Evolutionary conservation across 73 alveolate species (phyloP).

Genomic region (Paramecium primaurelia): DNA sequence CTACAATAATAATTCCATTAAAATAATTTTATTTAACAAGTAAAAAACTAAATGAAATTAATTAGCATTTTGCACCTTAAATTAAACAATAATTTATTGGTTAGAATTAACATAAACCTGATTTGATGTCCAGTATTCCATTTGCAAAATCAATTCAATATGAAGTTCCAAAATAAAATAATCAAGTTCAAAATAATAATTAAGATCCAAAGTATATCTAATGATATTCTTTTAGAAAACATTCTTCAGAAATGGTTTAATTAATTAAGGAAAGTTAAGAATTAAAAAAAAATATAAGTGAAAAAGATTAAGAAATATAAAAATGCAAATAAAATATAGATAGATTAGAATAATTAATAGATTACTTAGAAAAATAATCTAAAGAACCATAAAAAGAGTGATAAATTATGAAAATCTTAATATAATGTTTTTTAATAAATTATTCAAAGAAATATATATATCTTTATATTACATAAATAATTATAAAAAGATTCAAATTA

Average conservation of each 20-base stretch:
- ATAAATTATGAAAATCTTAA: background rate
- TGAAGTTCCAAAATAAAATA: background rate
- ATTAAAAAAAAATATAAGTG: background rate
- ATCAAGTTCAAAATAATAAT: background rate
- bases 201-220: background rate
- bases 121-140: conserved; percentile 3
- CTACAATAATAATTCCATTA: background rate
- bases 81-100: background rate
- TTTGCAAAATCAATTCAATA: conserved; percentile 21
- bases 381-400: background rate
- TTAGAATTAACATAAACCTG: background rate
- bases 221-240: background rate
- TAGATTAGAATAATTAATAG: background rate
- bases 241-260: conserved; percentile 1
- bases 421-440: no score
- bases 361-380: background rate
- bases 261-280: conserved; percentile 37
- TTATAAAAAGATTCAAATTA: background rate
- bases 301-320: background rate
- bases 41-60: background rate
- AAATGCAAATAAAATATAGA: background rate
- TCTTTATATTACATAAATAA: no score
- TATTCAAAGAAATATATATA: no score
- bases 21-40: background rate
- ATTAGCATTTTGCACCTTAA: conserved; percentile 18